phyloP scores from a whole-genome alignment of 2,329 filamentous ascomycete genomes.

The Verticillium klebahnii region DNA sequence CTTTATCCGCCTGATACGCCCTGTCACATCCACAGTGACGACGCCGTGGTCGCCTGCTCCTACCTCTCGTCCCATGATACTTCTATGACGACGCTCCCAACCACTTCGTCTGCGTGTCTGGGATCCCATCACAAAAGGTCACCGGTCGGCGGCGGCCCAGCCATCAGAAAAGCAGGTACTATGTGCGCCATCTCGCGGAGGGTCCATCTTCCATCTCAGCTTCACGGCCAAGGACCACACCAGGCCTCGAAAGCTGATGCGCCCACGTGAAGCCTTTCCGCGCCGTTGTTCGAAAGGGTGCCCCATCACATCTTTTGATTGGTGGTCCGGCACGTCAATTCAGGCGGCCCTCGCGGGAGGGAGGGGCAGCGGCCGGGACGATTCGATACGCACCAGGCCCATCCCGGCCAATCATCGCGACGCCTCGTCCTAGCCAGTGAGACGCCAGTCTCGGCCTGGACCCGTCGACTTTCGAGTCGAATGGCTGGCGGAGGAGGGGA shows the following conservation, averaged over 20 bases:
- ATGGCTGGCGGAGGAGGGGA: not conserved
- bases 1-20: not conserved
- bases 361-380: constrained; percentile 2
- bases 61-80: not conserved
- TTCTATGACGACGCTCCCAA: not conserved
- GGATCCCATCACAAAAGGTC: not conserved
- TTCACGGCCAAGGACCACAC: not conserved
- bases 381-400: constrained; percentile 1
- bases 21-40: not conserved
- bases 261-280: constrained; percentile 4
- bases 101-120: not conserved
- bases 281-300: not conserved
- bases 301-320: not conserved
- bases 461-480: not conserved
- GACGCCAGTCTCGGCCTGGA: not conserved
- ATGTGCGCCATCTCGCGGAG: not conserved
- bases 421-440: not conserved
- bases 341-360: constrained; percentile 2
- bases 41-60: not conserved
- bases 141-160: not conserved
- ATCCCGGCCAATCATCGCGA: not conserved
- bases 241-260: not conserved
- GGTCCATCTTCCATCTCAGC: not conserved
- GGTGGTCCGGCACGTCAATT: not conserved
- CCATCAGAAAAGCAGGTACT: constrained; percentile 2